Evolutionary conservation across 2,329 filamentous ascomycete species (phyloP), one percentile per base, ranked within the genome.

Genomic region (Sodiomyces alkalinus): DNA sequence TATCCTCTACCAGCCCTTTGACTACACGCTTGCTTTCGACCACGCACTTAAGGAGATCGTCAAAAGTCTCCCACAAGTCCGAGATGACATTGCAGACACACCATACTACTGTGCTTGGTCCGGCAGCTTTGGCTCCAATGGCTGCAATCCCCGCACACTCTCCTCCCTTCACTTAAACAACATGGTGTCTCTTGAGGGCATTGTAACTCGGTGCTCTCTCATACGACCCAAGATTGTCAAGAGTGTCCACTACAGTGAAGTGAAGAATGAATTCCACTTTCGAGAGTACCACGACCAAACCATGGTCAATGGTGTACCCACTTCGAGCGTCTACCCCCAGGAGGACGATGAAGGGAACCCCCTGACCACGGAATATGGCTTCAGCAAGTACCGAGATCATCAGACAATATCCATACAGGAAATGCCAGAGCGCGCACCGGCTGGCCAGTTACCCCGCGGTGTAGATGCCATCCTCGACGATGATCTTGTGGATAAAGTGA

Each of bases 391-490:
- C 56, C 71, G 87, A 46, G 90, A 98, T 50, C 90, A 98, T 49
- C 90, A 98, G 53, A 93, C 82, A 11, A 83, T 98, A 34, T 94
- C 87, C 0, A 94, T 98, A 40, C 90, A 98, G 56, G 90, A 98
- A 60, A 98, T 98, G 90, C 90, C 90, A 1, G 90, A 98, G 54
- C 68, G 87, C 42, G 90, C 90, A 3, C 90, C 90, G 30, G 87
- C 90, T 33, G 90, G 90, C 29, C 90, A 96, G 60, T 68, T 98
- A 38, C 90, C 90, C 34, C 77, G 90, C 30, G 85, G 87, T 31
- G 90, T 98, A 12, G 90, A 98, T 53, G 86, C 96, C 10, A 86
- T 98, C 41, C 62, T 98, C 39, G 90, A 98, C 49, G 90, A 98
- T 49, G 90, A 98, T 49, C 64, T 98, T 29, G 90, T 96, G 11